Evolutionary conservation across 441 rosid genomes (phyloP), one percentile per base, ranked within the genome.

Genomic region (Croton setiger): DNA sequence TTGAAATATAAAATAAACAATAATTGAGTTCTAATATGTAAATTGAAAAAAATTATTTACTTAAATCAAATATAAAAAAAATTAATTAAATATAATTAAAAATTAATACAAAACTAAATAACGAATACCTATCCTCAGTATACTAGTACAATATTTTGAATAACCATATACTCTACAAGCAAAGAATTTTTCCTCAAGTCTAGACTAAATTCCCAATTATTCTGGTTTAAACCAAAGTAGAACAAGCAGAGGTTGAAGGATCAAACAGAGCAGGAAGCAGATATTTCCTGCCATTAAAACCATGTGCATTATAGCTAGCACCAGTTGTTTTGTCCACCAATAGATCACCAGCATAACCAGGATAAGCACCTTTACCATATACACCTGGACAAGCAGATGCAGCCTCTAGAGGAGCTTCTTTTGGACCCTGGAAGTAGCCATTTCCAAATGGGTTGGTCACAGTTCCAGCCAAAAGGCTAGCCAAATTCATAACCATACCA

Each of bases 331-430:
- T 15, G 67, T 91, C 97, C 58, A 80, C 82, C 33, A 86, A 69
- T 35, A 91, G 66, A 68, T 81, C 62, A 0, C 95, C 97, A 7
- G 92, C 87, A 68, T 87, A 90, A 12, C 94, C 94, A 52, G 96
- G 92, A 72, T 85, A 88, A 54, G 96, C 91, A 17, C 92, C 96
- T 72, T 83, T 88, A 0, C 87, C 94, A 27, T 82, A 88, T 14
- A 86, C 70, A 0, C 97, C 92, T 6, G 89, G 79, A 75, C 97
- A 91, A 63, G 92, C 92, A 0, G 91, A 80, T n/a, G 85, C 94
- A 61, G 97, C 97, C 72, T 88, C 94, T 9, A 91, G 71, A 20
- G 95, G 95, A 4, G 91, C 97, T 55, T 78, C 90, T 36, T 79
- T 79, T 43, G 86, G 83, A 1, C 90, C 92, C 72, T 90, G 91